Conservation (phyloP, 1,139 yeast genomes). For the Yamadazyma pseudoaaseri region DNA sequence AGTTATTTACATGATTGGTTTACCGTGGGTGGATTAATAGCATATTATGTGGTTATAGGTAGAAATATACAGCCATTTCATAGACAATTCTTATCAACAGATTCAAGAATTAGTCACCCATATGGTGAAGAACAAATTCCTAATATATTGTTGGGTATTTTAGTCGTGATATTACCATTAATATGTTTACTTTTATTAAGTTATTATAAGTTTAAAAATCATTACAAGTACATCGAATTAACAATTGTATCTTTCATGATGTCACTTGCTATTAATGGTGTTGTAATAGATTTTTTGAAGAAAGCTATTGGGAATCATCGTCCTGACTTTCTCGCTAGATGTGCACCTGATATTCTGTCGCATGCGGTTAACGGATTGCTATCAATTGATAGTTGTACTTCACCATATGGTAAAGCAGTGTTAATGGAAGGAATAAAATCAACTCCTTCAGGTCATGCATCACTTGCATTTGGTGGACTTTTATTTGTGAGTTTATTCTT, state of each 20-base stretch:
- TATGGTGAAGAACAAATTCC: slow-evolving; percentile 41
- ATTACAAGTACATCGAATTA: slow-evolving; percentile 28
- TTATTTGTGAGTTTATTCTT: slow-evolving; percentile 65
- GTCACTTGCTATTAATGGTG: slow-evolving; percentile 50
- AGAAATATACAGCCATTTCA: slow-evolving; percentile 24
- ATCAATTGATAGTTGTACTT: slow-evolving; percentile 33
- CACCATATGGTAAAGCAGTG: slow-evolving; percentile 49
- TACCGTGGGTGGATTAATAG: slow-evolving; percentile 2
- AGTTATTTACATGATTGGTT: slow-evolving; percentile 4
- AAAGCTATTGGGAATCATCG: slow-evolving; percentile 78
- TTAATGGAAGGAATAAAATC: slow-evolving; percentile 72
- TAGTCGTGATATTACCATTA: slow-evolving; percentile 25
- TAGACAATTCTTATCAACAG: slow-evolving; percentile 29
- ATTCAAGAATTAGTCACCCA: slow-evolving; percentile 42
- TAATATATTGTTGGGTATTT: slow-evolving; percentile 15
- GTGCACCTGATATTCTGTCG: slow-evolving; percentile 44
- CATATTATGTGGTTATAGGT: slow-evolving; percentile 6
- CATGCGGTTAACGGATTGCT: slow-evolving; percentile 39
- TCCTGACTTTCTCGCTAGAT: slow-evolving; percentile 75
- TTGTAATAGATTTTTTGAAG: slow-evolving; percentile 66
- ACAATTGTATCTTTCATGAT: slow-evolving; percentile 53
- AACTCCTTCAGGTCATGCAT: slow-evolving; percentile 82
- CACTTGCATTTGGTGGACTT: slow-evolving; percentile 65
- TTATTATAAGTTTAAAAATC: neutral
- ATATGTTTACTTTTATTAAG: slow-evolving; percentile 15